These are phyloP conservation scores for Anthostomella pinea DNA, from an alignment of 2,329 filamentous ascomycete genomes.

Conservation along the genomic window DNA sequence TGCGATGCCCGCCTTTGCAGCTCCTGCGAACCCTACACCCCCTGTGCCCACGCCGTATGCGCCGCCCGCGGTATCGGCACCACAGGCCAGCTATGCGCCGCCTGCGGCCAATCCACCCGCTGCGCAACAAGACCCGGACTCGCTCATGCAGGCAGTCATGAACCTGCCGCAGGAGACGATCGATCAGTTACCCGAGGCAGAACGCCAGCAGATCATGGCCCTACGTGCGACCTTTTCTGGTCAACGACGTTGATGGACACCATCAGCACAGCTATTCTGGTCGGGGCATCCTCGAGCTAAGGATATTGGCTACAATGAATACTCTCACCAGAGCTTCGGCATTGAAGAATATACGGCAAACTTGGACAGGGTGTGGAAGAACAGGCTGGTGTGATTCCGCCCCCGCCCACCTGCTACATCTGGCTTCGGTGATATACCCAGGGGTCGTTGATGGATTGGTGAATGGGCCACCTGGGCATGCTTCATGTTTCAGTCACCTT, in stretches of 20 bases:
- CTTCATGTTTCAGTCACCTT: too few species aligned
- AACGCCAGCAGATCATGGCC: constrained; percentile 75
- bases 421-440: too few species aligned
- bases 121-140: constrained; percentile 58
- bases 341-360: too few species aligned
- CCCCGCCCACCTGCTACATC: too few species aligned
- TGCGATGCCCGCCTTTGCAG: constrained; percentile 35
- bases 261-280: too few species aligned
- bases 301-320: too few species aligned
- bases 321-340: too few species aligned
- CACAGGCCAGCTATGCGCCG: constrained; percentile 40
- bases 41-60: constrained; percentile 46
- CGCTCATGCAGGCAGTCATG: constrained; percentile 78
- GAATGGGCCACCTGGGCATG: too few species aligned
- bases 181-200: constrained; percentile 70
- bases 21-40: constrained; percentile 45
- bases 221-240: constrained; percentile 63
- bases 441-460: too few species aligned
- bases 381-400: too few species aligned
- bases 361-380: too few species aligned
- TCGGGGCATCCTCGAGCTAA: too few species aligned
- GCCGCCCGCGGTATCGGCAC: constrained; percentile 36
- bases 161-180: constrained; percentile 77
- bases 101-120: constrained; percentile 36
- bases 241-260: constrained; percentile 33